Evolutionary conservation across 2,329 filamentous ascomycete species (phyloP), one percentile per base, ranked within the genome.

Genomic region (Ophiostoma perfectum): DNA sequence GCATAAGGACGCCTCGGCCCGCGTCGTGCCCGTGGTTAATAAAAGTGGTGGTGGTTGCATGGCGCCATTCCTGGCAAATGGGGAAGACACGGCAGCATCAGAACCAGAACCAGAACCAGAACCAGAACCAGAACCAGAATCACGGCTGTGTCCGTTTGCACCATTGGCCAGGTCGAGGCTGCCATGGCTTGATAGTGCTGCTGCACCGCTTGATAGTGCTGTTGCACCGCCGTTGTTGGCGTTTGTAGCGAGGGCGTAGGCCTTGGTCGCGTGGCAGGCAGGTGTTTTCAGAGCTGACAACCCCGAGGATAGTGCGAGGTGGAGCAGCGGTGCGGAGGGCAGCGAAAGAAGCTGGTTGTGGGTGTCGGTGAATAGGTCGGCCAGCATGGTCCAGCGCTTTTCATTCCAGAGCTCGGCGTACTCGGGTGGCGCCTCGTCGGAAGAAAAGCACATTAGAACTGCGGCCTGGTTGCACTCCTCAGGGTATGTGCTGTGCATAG

Each of bases 221-320:
- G 64, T 9, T 36, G 58, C 12, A 16, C 45, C 47, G 14, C 65
- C 18, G 45, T 27, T 16, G 5, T 27, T 39, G 8, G 3, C 47
- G 47, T 55, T 64, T 14, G 38, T 49, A 18, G 8, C 68, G 27
- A 41, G 18, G 38, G 12, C 18, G 12, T 55, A 66, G 1, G 49
- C 62, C 65, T 80, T 1, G 90, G 90, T 63, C 39, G 60, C 60
- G 79, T 98, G 93, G 77, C 95, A 99, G 16, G 92, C 89, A 0
- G 95, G 95, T 0, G 95, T 98, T 78, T 99, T 99, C 72, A 99
- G 88, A 0, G 95, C 93, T 0, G 93, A 97, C 9, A 99, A 85
- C 7, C 95, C 95, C 0, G 93, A 93, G 0, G 90, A 92, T 9
- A 99, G 86, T 12, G 95, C 95, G 71, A 96, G 90, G 78, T 98